Evolutionary conservation across 352 stramenopile species (phyloP).

Genomic region (Phytophthora colocasiae): DNA sequence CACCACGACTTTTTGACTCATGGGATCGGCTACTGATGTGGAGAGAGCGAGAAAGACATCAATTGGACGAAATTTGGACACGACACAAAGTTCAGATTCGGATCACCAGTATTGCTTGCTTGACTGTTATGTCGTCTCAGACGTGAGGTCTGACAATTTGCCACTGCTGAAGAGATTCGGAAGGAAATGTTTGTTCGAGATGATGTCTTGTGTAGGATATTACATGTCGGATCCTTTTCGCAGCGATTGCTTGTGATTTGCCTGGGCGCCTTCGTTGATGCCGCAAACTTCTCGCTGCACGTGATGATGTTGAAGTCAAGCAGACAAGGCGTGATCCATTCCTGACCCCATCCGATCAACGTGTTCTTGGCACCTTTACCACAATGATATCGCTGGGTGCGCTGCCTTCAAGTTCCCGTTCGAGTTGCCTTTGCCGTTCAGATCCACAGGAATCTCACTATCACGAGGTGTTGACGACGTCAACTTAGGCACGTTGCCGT

Average conservation of each 20-base stretch:
- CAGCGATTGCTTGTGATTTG: constrained; percentile 1
- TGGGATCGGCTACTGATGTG: constrained; percentile 3
- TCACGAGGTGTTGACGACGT: no score
- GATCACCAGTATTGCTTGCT: neutral
- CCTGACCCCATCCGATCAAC: no score
- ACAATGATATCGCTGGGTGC: no score
- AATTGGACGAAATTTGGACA: constrained; percentile 2
- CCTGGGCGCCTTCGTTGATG: neutral
- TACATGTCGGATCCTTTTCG: neutral
- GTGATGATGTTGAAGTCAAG: neutral
- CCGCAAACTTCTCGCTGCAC: neutral
- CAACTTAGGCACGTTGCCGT: no score
- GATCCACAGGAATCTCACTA: no score
- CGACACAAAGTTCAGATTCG: neutral
- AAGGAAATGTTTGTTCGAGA: neutral
- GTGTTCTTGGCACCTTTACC: no score
- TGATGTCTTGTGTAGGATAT: neutral
- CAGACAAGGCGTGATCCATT: no score
- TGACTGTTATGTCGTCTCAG: neutral
- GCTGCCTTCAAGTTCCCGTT: no score
- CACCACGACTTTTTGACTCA: neutral
- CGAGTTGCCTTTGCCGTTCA: no score
- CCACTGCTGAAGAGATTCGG: no score
- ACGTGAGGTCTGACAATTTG: neutral
- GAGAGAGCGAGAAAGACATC: neutral